Percentiles rank a stretch among this genome's conserved stretches.
Evolutionary conservation across 129 eudicot species (phyloP).

Genomic region (Arctium minus): DNA sequence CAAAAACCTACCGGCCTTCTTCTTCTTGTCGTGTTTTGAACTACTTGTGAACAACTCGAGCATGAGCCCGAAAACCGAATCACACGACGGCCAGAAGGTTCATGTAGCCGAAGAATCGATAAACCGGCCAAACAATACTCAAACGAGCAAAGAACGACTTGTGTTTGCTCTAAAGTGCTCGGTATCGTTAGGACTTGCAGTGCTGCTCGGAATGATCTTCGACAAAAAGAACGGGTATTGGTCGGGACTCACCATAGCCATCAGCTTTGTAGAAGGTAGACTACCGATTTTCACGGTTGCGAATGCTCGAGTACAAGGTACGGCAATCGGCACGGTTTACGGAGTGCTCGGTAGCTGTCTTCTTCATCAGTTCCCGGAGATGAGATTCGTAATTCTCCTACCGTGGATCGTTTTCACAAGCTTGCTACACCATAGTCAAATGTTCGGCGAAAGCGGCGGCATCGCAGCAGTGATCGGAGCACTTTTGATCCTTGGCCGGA

Average conservation of each 20-base stretch:
- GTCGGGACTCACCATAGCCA: slow-evolving; percentile 83
- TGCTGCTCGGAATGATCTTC: slow-evolving; percentile 59
- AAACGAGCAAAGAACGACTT: slow-evolving; percentile 24
- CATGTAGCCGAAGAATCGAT: slow-evolving; percentile 4
- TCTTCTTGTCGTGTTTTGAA: slow-evolving; percentile 58
- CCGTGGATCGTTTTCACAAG: slow-evolving; percentile 87
- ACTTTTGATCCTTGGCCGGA: slow-evolving; percentile 71
- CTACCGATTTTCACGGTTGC: slow-evolving; percentile 64
- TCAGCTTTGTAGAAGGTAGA: slow-evolving; percentile 58
- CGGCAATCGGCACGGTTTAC: slow-evolving; percentile 82
- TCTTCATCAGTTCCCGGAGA: slow-evolving; percentile 28
- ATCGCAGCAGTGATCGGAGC: slow-evolving; percentile 74
- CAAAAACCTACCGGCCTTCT: slow-evolving; percentile 32
- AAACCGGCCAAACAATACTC: not conserved
- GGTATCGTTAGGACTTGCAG: slow-evolving; percentile 62
- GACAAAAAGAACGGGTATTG: slow-evolving; percentile 68
- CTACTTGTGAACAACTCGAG: slow-evolving; percentile 32
- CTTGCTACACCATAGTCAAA: slow-evolving; percentile 59
- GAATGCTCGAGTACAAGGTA: slow-evolving; percentile 79
- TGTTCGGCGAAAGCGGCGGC: slow-evolving; percentile 80
- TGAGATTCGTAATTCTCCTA: slow-evolving; percentile 54
- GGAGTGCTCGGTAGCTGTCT: slow-evolving; percentile 68
- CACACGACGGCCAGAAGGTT: not conserved
- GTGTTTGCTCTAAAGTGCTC: slow-evolving; percentile 70
- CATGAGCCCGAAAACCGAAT: slow-evolving; percentile 17